Base-by-base conservation (phyloP, 352 stramenopile species). In the Globisporangium parvum region DNA sequence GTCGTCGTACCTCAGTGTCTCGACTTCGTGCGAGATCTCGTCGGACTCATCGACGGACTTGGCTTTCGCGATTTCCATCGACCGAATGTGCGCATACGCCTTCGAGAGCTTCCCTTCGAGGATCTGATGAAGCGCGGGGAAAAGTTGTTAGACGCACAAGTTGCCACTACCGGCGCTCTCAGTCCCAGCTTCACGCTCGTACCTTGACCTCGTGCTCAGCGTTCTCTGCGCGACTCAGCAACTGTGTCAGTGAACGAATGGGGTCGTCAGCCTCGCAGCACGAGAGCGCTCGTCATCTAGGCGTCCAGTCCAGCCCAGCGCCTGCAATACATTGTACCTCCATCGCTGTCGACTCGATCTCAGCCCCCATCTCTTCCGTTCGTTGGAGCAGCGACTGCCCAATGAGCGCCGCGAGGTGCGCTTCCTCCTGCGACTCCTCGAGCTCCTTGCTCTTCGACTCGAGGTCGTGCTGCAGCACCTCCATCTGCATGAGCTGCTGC, bases 391-490 rank as follows among this genome's bases (percentile, higher is more conserved):
- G 56, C 49, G 73, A 74, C 55, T 77, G 65, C n/a, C 70, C 70
- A 31, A 83, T 78, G 17, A 71, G 67, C 10, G 70, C 73, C 2
- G 70, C 73, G 17, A 83, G 55, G 49, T 73, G 69, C 24, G 68
- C 68, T 40, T 83, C 73, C 53, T 83, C 73, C 23, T 80, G 69
- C 1, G 68, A 77, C 31, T 75, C 69, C 41, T 78, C 68, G 8
- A 83, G 62, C 18, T 66, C 73, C 45, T 75, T 77, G 57, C 54
- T 80, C 49, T 75, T 73, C 20, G 57, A 73, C 51, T 77, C 71
- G 24, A 84, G 64, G 46, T 78, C 71, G n/a, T 62, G 61, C 35
- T 80, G 69, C 17, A 84, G 51, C n/a, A 69, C 66, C 15, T 84
- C 62, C 35, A 84, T 66, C 20, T 73, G 65, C 48, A 66, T 73